phyloP scores from a whole-genome alignment of 176 grass and related monocot genomes.

The Juncus effusus region DNA sequence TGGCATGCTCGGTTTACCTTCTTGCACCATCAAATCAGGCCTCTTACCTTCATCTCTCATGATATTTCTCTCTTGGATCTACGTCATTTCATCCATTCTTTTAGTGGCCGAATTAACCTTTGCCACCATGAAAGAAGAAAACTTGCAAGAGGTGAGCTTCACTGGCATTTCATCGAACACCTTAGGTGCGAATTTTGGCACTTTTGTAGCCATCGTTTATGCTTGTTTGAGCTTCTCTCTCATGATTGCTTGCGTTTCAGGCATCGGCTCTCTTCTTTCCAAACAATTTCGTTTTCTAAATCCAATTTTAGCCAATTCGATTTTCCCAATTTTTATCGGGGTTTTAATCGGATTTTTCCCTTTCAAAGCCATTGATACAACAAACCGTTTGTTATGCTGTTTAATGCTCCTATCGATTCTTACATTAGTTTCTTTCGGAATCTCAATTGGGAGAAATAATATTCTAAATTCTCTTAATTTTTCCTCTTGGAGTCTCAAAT shows the following conservation, averaged over 20 bases:
- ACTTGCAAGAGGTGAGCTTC: conserved; percentile 68
- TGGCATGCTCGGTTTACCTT: conserved; percentile 69
- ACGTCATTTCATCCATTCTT: conserved; percentile 68
- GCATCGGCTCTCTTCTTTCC: conserved; percentile 50
- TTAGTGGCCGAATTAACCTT: conserved; percentile 78
- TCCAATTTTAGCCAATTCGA: conserved; percentile 35
- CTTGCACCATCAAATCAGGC: conserved; percentile 69
- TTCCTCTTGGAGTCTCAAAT: conserved; percentile 44
- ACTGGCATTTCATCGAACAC: conserved; percentile 72
- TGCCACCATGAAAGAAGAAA: conserved; percentile 45
- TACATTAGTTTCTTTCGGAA: conserved; percentile 47
- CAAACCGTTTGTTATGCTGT: conserved; percentile 55
- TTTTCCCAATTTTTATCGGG: conserved; percentile 58
- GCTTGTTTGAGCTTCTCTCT: conserved; percentile 77
- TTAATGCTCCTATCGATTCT: conserved; percentile 68
- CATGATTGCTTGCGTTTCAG: conserved; percentile 58
- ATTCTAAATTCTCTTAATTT: conserved; percentile 43
- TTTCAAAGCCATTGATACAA: conserved; percentile 57
- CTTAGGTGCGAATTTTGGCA: conserved; percentile 38
- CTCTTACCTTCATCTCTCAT: conserved; percentile 40
- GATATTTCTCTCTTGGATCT: conserved; percentile 72
- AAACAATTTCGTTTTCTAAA: conserved; percentile 48
- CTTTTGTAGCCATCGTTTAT: conserved; percentile 49
- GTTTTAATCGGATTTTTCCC: conserved; percentile 65
- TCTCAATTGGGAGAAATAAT: conserved; percentile 52